Conservation (phyloP, 2,329 filamentous ascomycete genomes). For the Annulohypoxylon truncatum region DNA sequence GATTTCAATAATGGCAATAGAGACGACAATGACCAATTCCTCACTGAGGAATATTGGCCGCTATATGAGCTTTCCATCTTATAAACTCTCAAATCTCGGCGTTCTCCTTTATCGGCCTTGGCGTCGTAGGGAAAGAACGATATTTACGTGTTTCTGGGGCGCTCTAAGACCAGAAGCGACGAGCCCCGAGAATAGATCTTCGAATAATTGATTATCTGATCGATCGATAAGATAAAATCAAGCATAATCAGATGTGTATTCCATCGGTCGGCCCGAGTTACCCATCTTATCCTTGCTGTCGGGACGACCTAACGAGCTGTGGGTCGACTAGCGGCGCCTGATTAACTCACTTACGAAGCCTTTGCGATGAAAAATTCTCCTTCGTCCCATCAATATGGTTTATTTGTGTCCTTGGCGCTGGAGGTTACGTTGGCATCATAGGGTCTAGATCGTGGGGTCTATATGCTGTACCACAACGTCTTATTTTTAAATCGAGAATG, state of each 20-base stretch:
- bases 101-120: not conserved
- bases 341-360: not conserved
- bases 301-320: not conserved
- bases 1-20: not conserved
- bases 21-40: not conserved
- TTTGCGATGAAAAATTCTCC: not conserved
- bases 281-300: not conserved
- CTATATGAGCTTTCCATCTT: not conserved
- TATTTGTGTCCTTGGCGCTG: not conserved
- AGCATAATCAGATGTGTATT: not conserved
- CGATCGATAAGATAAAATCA: conserved; percentile 1
- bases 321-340: not conserved
- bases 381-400: not conserved
- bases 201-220: not conserved
- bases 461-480: too few relatives aligned
- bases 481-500: too few relatives aligned
- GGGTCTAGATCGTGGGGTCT: too few relatives aligned
- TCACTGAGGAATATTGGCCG: not conserved
- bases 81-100: not conserved
- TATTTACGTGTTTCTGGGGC: not conserved
- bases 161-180: not conserved
- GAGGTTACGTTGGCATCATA: too few relatives aligned
- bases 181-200: not conserved
- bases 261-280: not conserved
- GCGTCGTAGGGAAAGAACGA: not conserved